Evolutionary conservation across 805 yeast species (phyloP), one percentile per base, ranked within the genome.

Genomic region (Candida tammaniensis): DNA sequence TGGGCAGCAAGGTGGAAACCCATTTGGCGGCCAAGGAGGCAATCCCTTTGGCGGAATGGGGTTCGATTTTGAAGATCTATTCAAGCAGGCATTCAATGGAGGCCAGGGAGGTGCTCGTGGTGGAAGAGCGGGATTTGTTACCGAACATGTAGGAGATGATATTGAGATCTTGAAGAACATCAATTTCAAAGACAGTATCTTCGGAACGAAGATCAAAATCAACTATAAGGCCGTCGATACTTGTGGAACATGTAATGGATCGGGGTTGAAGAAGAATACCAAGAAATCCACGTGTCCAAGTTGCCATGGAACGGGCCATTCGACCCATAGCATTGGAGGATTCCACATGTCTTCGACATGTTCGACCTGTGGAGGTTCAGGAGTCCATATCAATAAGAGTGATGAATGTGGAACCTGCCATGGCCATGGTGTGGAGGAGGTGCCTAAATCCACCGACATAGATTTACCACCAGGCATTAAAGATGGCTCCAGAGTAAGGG

Each of bases 341-440:
- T 93, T 91, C 74, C 96, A 89, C 51, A 88, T 93, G 96, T 82
- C 95, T 3, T 80, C 96, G 0, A 87, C 96, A 9, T 93, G 99
- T 72, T 71, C 71, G 31, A 65, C 80, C 3, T 93, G 99, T 70
- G 79, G 74, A 28, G 99, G 99, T 25, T 67, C 85, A 5, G 99
- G 99, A 35, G 93, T 87, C 1, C 72, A 69, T 4, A 78, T 88
- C 31, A 74, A 80, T 30, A 68, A 73, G 13, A 62, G 68, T 10
- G 88, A 87, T 53, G 78, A 78, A 35, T 93, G 99, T 71, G 51
- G 55, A 1, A 57, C 80, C 1, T 93, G 99, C 64, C 89, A 81
- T 46, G 97, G 98, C 33, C 81, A 84, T 41, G 99, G 98, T 39
- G 95, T 86, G 5, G 70, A 71, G 24, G 80, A 80, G 38, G 67